A percentile compares a stretch with the other conserved stretches of the same genome.
These are phyloP conservation scores for Theileria parva DNA, from an alignment of 169 alveolate genomes.

Conservation along the genomic window DNA sequence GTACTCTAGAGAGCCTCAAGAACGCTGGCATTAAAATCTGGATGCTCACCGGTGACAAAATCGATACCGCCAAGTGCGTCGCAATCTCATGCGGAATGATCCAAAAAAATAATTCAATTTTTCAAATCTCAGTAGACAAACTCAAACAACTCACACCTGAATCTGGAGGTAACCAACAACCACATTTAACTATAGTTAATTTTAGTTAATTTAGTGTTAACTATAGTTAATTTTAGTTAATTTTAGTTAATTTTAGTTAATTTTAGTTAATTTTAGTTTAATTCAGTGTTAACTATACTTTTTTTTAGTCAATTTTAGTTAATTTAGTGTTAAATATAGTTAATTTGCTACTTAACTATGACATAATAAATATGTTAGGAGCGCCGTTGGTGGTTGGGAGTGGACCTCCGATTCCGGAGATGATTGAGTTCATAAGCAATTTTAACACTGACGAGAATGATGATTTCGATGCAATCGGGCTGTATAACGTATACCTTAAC, in stretches of 20 bases:
- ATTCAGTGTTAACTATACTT: too few species aligned
- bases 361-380: background rate
- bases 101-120: constrained; percentile 71
- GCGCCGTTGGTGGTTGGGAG: background rate
- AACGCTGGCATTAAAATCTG: constrained; percentile 96
- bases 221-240: too few species aligned
- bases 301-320: too few species aligned
- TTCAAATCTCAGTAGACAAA: constrained; percentile 68
- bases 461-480: background rate
- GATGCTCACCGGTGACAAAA: constrained; percentile 99
- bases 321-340: too few species aligned
- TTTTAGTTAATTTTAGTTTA: too few species aligned
- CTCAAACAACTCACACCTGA: constrained; percentile 29
- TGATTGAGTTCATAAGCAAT: background rate
- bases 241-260: too few species aligned
- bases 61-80: constrained; percentile 98
- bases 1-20: constrained; percentile 90
- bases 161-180: background rate
- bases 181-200: background rate
- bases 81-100: constrained; percentile 95
- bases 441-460: background rate
- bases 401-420: background rate
- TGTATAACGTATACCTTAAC: background rate
- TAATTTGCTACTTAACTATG: too few species aligned
- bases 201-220: background rate